Percentiles rank a stretch among this genome's conserved stretches.
Conservation (phyloP, 208 protist species). For the Leishmania aethiopica region DNA sequence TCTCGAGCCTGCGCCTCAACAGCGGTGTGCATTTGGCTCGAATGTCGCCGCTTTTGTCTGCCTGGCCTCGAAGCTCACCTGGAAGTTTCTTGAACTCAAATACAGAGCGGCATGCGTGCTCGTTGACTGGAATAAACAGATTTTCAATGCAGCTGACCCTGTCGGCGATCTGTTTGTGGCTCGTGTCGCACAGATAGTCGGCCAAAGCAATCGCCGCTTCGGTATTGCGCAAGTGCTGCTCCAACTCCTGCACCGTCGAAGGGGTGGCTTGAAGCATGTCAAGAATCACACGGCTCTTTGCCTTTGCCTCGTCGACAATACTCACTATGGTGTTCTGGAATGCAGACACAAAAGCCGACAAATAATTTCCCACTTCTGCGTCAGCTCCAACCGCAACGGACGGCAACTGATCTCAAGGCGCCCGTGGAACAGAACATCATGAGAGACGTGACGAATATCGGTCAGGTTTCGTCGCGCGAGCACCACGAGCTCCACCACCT, state of each 20-base stretch:
- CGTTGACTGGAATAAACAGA: constrained; percentile 59
- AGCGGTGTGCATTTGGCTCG: constrained; percentile 48
- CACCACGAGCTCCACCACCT: constrained; percentile 40
- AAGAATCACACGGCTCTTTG: constrained; percentile 42
- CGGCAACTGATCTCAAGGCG: constrained; percentile 70
- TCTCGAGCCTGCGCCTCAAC: constrained; percentile 53
- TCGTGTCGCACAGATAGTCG: constrained; percentile 38
- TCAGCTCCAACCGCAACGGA: constrained; percentile 54
- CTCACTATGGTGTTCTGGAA: constrained; percentile 43
- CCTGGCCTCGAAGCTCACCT: constrained; percentile 32
- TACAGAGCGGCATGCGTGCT: constrained; percentile 50
- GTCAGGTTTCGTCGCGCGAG: constrained; percentile 46
- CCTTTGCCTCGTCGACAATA: constrained; percentile 38
- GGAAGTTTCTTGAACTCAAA: constrained; percentile 76
- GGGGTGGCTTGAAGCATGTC: constrained; percentile 47
- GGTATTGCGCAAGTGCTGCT: constrained; percentile 47
- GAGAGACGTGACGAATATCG: constrained; percentile 50
- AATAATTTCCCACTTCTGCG: constrained; percentile 59
- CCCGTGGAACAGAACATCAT: constrained; percentile 76
- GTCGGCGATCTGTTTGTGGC: constrained; percentile 53
- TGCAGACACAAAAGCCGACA: constrained; percentile 48
- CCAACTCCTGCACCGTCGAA: constrained; percentile 73
- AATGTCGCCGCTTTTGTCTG: constrained; percentile 36
- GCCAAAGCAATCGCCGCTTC: constrained; percentile 46
- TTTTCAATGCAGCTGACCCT: constrained; percentile 74